These are phyloP conservation scores for Apiotrichum sp. DNA, from an alignment of 1,284 basidiomycete genomes.

Conservation along the genomic window DNA sequence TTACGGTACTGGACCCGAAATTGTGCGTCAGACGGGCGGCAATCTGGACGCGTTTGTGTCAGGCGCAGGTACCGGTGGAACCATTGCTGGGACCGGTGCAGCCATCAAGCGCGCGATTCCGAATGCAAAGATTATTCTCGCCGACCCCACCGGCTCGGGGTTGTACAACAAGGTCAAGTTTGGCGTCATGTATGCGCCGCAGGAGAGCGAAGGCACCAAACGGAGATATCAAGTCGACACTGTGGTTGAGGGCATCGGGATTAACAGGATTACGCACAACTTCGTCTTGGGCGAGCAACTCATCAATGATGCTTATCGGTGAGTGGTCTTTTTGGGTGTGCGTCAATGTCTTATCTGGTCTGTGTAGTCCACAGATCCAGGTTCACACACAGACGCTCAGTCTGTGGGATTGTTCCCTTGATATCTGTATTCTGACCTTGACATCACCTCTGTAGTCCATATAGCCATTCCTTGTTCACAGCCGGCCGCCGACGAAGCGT, in stretches of 20 bases:
- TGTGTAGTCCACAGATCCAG: too few species aligned
- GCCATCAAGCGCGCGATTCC: slow-evolving; percentile 57
- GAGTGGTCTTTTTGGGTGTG: slow-evolving; percentile 12
- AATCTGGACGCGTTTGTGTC: slow-evolving; percentile 78
- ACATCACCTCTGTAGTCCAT: too few species aligned
- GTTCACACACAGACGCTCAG: background rate
- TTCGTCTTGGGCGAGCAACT: slow-evolving; percentile 71
- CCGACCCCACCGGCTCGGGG: slow-evolving; percentile 88
- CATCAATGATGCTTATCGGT: slow-evolving; percentile 84
- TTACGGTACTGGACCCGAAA: slow-evolving; percentile 86
- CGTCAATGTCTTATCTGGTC: too few species aligned
- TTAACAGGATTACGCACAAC: slow-evolving; percentile 61
- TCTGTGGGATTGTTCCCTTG: too few species aligned
- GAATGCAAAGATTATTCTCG: slow-evolving; percentile 64
- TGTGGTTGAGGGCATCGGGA: slow-evolving; percentile 67
- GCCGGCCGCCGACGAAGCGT: too few species aligned
- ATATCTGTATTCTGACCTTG: too few species aligned
- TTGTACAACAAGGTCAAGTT: slow-evolving; percentile 90
- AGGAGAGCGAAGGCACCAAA: slow-evolving; percentile 92
- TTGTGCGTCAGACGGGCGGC: slow-evolving; percentile 87
- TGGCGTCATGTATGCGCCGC: slow-evolving; percentile 88
- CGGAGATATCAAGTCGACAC: slow-evolving; percentile 74
- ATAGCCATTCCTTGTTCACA: too few species aligned
- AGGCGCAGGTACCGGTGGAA: slow-evolving; percentile 96
- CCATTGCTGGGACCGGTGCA: slow-evolving; percentile 76